Base-by-base conservation (phyloP, 306 rosid species). In the Morella rubra region DNA sequence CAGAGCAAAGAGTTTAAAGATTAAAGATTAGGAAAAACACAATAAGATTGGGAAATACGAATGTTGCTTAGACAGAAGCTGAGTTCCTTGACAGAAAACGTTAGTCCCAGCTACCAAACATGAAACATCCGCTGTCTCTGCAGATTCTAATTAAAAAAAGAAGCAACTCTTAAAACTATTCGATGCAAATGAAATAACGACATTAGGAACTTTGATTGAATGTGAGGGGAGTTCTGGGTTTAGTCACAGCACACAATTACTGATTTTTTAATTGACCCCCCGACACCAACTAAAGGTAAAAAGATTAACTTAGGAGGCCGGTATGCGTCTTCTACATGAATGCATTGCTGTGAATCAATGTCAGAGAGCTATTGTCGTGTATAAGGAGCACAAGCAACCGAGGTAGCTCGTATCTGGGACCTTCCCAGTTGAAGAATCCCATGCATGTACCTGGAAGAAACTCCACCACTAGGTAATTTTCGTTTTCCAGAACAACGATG, bases 321-420 rank as follows among this genome's bases (percentile, higher is more conserved):
- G 16, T 2, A 41, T 42, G 50, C 50, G 46, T n/a, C 50, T n/a
- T 65, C 71, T 3, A 65, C 71, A 5, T 10, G 37, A 32, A 20
- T 19, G 47, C 18, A 47, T 16, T 47, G 55, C 40, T 70, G 61
- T n/a, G 19, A 52, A 32, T 52, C 71, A 18, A 16, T 54, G 69
- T 50, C 76, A 69, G 73, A 59, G 60, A 67, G 22, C n/a, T 14
- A 1, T n/a, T 44, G 11, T 20, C 81, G 44, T 65, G 54, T 56
- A 61, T 54, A 53, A 24, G 61, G 56, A 54, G 32, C 73, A 3
- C n/a, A 16, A 51, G 41, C 49, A 72, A 53, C 74, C 40, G 68
- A 74, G 73, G 77, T 44, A 66, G 81, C 58, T 74, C 44, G 1
- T 76, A 81, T 44, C 71, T 66, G 52, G 74, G 58, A 15, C 15